A percentile compares a stretch with the other conserved stretches of the same genome.
These are phyloP conservation scores for Schizothecium vesticola DNA, from an alignment of 495 filamentous ascomycete genomes.

Conservation along the genomic window DNA sequence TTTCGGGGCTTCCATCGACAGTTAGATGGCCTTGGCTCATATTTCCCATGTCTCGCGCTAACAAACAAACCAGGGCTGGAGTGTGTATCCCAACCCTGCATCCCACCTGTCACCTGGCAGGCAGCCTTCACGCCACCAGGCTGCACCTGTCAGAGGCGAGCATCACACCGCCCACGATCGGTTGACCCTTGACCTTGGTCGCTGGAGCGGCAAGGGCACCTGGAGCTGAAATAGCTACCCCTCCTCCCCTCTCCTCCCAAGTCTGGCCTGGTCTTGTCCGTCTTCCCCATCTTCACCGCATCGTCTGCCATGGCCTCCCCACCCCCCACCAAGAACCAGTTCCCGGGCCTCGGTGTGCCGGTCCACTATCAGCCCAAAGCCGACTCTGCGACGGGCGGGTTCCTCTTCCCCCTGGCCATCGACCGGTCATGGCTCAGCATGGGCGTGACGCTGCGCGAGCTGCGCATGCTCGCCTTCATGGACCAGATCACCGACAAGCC, in stretches of 20 bases:
- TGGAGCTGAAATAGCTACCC: neutral
- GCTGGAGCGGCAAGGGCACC: neutral
- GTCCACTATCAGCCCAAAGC: neutral
- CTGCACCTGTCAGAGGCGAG: too few species aligned
- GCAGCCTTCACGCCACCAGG: neutral
- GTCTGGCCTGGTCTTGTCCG: neutral
- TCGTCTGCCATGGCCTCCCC: neutral
- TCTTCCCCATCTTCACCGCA: neutral
- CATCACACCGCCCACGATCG: too few species aligned
- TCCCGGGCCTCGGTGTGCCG: neutral
- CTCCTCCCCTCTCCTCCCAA: neutral
- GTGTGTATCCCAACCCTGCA: neutral
- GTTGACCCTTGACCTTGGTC: neutral
- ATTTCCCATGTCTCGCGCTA: too few species aligned
- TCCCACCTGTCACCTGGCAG: neutral
- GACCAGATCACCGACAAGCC: constrained; percentile 37
- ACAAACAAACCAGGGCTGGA: too few species aligned
- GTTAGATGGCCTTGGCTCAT: too few species aligned
- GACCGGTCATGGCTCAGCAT: constrained; percentile 5
- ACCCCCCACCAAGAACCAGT: neutral
- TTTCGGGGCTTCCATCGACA: too few species aligned
- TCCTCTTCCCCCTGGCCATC: constrained; percentile 11
- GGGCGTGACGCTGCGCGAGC: constrained; percentile 32
- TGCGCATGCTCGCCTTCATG: constrained; percentile 40
- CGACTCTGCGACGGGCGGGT: neutral